Conservation (phyloP, 768 basidiomycete species). For the Amanita rubescens region DNA sequence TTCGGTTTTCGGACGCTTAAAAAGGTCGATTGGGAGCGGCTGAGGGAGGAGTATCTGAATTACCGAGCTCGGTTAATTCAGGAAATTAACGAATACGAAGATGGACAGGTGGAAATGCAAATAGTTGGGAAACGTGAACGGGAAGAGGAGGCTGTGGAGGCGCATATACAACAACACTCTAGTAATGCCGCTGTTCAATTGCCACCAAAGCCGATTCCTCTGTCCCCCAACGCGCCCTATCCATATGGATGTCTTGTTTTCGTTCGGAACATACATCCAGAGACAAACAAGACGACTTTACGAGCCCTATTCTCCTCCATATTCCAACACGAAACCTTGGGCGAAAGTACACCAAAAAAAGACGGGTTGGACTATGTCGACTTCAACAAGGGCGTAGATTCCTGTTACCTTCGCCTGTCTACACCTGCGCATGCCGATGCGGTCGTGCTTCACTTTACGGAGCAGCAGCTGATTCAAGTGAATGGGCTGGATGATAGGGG, state of each 20-base stretch:
- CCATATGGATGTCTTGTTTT: slow-evolving; percentile 66
- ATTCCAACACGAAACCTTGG: slow-evolving; percentile 21
- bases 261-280: slow-evolving; percentile 59
- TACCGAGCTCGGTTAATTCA: slow-evolving; percentile 51
- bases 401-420: slow-evolving; percentile 70
- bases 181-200: background rate
- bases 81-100: slow-evolving; percentile 31
- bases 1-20: slow-evolving; percentile 53
- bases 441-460: slow-evolving; percentile 39
- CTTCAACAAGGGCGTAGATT: slow-evolving; percentile 69
- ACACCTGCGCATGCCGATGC: slow-evolving; percentile 37
- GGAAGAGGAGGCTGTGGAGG: background rate
- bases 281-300: slow-evolving; percentile 78
- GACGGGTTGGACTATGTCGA: slow-evolving; percentile 70
- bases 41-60: slow-evolving; percentile 64
- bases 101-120: slow-evolving; percentile 10
- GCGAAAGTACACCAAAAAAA: background rate
- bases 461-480: slow-evolving; percentile 31
- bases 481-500: slow-evolving; percentile 53
- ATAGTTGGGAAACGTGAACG: background rate
- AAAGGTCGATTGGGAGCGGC: slow-evolving; percentile 53
- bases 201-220: slow-evolving; percentile 8
- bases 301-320: slow-evolving; percentile 47
- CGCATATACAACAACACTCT: background rate
- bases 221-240: slow-evolving; percentile 31